These are phyloP conservation scores for Leccinum imitatum DNA, from an alignment of 768 basidiomycete species.

Conservation along the genomic window DNA sequence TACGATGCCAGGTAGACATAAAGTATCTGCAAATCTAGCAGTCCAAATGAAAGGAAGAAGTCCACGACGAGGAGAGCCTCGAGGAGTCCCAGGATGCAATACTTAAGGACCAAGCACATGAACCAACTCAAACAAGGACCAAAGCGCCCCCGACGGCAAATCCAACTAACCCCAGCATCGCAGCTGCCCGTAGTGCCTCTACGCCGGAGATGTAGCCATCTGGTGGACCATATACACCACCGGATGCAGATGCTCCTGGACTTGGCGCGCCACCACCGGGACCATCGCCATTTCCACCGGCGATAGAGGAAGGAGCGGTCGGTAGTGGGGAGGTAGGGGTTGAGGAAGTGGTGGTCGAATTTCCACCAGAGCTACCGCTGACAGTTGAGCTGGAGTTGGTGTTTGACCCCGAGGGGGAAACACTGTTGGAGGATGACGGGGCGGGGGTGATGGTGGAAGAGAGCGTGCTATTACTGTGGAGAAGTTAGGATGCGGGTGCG, in stretches of 20 bases:
- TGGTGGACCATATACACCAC: slow-evolving; percentile 61
- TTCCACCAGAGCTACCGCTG: slow-evolving; percentile 23
- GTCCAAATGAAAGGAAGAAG: slow-evolving; percentile 19
- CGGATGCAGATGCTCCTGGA: slow-evolving; percentile 48
- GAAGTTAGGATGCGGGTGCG: slow-evolving; percentile 40
- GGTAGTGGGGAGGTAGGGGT: slow-evolving; percentile 31
- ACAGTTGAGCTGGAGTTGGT: slow-evolving; percentile 22
- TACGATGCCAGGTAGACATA: slow-evolving; percentile 21
- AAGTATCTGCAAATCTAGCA: slow-evolving; percentile 18
- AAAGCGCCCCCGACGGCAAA: slow-evolving; percentile 50
- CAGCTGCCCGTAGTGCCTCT: slow-evolving; percentile 43
- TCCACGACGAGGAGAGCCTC: slow-evolving; percentile 14
- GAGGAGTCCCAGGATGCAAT: slow-evolving; percentile 11
- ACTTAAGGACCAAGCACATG: slow-evolving; percentile 3
- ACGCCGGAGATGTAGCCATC: slow-evolving; percentile 67
- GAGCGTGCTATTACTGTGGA: slow-evolving; percentile 39
- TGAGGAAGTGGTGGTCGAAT: slow-evolving; percentile 31
- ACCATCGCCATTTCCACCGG: slow-evolving; percentile 50
- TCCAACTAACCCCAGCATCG: slow-evolving; percentile 44
- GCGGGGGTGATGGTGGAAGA: slow-evolving; percentile 50
- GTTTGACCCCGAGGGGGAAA: slow-evolving; percentile 23
- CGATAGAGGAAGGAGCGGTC: slow-evolving; percentile 56
- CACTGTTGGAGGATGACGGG: slow-evolving; percentile 25
- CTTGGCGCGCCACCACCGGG: slow-evolving; percentile 47
- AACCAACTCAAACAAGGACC: slow-evolving; percentile 39